Conservation (phyloP, 306 rosid genomes). For the Acacia melanoxylon region DNA sequence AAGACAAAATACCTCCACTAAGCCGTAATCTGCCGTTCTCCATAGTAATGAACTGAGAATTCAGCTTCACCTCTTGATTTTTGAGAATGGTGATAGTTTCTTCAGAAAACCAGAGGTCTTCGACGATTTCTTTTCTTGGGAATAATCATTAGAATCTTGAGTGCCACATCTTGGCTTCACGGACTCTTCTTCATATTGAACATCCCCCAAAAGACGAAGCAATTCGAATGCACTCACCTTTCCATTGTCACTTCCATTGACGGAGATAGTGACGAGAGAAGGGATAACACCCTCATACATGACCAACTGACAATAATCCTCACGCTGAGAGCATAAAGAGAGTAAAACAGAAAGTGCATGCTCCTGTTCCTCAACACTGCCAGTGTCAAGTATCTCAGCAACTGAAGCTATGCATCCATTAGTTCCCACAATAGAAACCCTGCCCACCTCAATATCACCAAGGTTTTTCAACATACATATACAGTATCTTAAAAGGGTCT, state of each 20-base stretch:
- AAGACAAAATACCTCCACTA: not conserved
- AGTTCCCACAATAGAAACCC: constrained; percentile 53
- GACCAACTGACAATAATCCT: constrained; percentile 65
- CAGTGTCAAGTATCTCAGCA: constrained; percentile 53
- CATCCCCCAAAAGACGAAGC: constrained; percentile 66
- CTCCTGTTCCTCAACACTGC: constrained; percentile 60
- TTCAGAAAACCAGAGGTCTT: constrained; percentile 48
- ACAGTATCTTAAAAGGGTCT: constrained; percentile 42
- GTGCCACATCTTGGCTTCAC: constrained; percentile 28
- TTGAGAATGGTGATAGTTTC: constrained; percentile 42
- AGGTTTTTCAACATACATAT: constrained; percentile 55
- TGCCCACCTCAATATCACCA: constrained; percentile 51
- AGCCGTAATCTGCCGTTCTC: constrained; percentile 5
- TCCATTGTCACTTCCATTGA: constrained; percentile 57
- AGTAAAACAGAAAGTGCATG: constrained; percentile 69
- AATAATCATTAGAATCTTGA: constrained; percentile 17
- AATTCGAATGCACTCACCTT: constrained; percentile 57
- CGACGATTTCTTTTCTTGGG: constrained; percentile 45
- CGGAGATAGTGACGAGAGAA: constrained; percentile 54
- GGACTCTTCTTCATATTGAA: constrained; percentile 29
- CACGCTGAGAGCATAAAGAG: constrained; percentile 76
- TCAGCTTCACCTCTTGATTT: constrained; percentile 44
- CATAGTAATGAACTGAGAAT: not conserved
- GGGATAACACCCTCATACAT: constrained; percentile 80
- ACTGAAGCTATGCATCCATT: constrained; percentile 69